phyloP scores from a whole-genome alignment of 441 rosid genomes.

The Kokia cookei region DNA sequence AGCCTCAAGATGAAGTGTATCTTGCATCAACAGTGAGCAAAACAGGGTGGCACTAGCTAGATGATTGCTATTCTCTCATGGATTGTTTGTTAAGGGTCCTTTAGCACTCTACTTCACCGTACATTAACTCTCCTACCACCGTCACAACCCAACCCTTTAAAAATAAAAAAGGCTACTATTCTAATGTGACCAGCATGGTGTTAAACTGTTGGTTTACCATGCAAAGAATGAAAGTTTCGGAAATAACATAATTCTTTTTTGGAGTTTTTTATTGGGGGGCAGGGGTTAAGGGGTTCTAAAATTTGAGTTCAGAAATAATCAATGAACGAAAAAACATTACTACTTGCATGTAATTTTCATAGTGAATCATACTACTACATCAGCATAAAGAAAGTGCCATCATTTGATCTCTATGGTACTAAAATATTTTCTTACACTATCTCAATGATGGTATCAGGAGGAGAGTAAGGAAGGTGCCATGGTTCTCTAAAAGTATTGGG shows the following conservation, averaged over 20 bases:
- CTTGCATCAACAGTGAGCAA: background rate
- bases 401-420: background rate
- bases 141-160: background rate
- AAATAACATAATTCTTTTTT: background rate
- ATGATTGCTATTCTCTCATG: background rate
- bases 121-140: background rate
- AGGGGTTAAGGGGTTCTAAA: background rate
- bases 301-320: background rate
- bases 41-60: background rate
- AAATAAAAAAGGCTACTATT: background rate
- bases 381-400: constrained; percentile 17
- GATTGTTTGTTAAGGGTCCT: background rate
- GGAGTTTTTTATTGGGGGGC: background rate
- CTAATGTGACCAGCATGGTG: background rate
- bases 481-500: constrained; percentile 97
- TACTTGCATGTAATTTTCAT: background rate
- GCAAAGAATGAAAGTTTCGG: background rate
- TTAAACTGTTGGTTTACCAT: background rate
- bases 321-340: background rate
- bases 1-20: background rate
- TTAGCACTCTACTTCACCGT: background rate
- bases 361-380: constrained; percentile 3
- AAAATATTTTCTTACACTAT: constrained; percentile 66
- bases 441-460: constrained; percentile 83
- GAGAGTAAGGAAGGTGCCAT: constrained; percentile 97